Evolutionary conservation across 169 alveolate species (phyloP), one percentile per base, ranked within the genome.

Genomic region (Plasmodium vinckei): DNA sequence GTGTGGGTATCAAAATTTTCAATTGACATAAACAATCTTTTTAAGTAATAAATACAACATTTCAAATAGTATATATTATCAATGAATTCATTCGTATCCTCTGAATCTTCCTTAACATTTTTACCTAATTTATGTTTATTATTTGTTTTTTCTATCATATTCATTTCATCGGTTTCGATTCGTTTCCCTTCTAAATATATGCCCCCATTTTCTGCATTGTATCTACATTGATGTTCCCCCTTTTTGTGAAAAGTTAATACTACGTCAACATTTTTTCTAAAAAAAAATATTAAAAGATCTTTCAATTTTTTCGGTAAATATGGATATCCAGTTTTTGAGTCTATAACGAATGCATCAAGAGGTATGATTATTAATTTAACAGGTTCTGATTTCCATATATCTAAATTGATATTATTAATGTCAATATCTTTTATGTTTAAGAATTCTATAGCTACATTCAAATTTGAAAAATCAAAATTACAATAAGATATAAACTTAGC

Each of bases 281-380:
- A 86, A 65, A 86, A 86, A 46, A 57, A 61, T 33, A 86, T 65
- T 86, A 86, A 44, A 44, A 86, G 33, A 64, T 86, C 73, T 60
- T 70, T 86, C 47, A 69, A 59, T 59, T 70, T 86, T 51, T 86
- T 68, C 21, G 91, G 87, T 70, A 86, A 63, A 56, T 57, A 54
- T 12, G 91, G 91, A 46, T 86, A 86, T n/a, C 82, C 84, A 9
- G 49, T 60, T 72, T 86, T 68, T 1, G 87, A 57, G 60, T 86
- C 91, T 25, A 69, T 49, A 2, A 60, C 3, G 69, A 86, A 86
- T 49, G 67, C 70, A 56, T 70, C 68, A 5, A 86, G 42, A 5
- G 91, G 91, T n/a, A 86, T 57, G 73, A 86, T 33, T 12, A 86
- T 86, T 69, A 86, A 86, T 70, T 86, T 86, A 51, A 86, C 91